Base-by-base conservation (phyloP, 2,329 filamentous ascomycete species). In the Monosporascus cannonballus region DNA sequence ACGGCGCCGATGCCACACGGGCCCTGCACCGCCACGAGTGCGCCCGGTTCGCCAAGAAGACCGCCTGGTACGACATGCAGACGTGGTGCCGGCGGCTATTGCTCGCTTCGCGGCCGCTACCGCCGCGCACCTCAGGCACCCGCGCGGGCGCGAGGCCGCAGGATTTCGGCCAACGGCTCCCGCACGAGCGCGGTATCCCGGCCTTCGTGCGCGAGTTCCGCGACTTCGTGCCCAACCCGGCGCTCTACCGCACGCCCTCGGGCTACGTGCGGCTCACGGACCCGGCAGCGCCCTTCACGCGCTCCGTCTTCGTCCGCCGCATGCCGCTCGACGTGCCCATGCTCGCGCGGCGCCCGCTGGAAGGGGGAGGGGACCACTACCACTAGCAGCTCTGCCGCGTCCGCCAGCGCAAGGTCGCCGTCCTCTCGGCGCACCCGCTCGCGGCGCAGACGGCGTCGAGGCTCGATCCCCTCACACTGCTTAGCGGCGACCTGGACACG, bases 121-220 rank as follows among this genome's bases (percentile, higher is more conserved):
- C 30, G 30, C 30, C 30, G 30, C 30, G 30, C 30, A 34, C 11
- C 11, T 34, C 30, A 2, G 30, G 11, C 30, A 34, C 30, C 1
- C 30, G 30, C 30, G 4, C 4, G 9, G 30, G 9, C 30, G 30
- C 30, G 30, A 9, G 30, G 30, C 30, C 9, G 30, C 30, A 34
- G 30, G 30, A 14, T 9, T 14, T 14, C 30, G 30, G 11, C 14
- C 11, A 34, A 25, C 51, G 54, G 24, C 11, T 62, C 0, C 50
- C 53, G 25, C 41, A 54, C 48, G 30, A 34, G 4, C 60, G 64
- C 17, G 52, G 65, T 1, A 59, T 79, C 3, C 78, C 78, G 1
- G 61, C 67, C 7, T 59, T 76, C 30, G 57, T 80, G n/a, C 62
- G 68, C 47, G 75, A 79, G 59, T 81, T 79, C 67, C 63, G 63